Evolutionary conservation across 257 asterid species (phyloP), one percentile per base, ranked within the genome.

Genomic region (Rubia yunnanensis): DNA sequence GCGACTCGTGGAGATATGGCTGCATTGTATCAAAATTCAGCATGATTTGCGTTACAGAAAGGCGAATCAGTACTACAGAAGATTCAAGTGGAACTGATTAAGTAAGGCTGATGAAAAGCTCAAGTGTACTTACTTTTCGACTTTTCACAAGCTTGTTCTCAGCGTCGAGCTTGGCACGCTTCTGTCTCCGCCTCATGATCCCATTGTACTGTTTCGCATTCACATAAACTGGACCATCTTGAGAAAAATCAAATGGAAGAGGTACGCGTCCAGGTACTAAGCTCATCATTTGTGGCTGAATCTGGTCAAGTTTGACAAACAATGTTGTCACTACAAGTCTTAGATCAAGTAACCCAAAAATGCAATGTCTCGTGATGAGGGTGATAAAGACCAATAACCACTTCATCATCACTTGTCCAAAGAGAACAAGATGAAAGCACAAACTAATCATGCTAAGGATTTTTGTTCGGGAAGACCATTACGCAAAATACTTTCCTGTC

Each of bases 1-100:
- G 89, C 49, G 99, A 94, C 89, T 94, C 97, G 10, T 94, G 97
- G 81, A 94, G 90, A 61, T 94, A 94, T 2, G 99, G 97, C 99
- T 94, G 89, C 83, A 77, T 22, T 61, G 35, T 14, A 30, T 49
- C n/a, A 20, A 44, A 30, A 24, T 28, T 36, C 20, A 39, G 66
- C 49, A 65, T 66, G 18, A n/a, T n/a, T n/a, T n/a, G n/a, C 6
- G 49, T 63, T 9, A 28, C 50, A 36, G 20, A 49, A 34, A 55
- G 26, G 13, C 62, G 26, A n/a, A n/a, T n/a, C n/a, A n/a, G n/a
- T n/a, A n/a, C 15, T 48, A n/a, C 3, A 10, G 27, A 52, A 20
- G 58, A 52, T 9, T 14, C 28, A 20, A 52, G 28, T 7, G 23
- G 60, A 18, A 10, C 23, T 39, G 18, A 39, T 11, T 44, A 28